A percentile compares a stretch with the other conserved stretches of the same genome.
These are phyloP conservation scores for Salix caprea DNA, from an alignment of 345 rosid genomes.

Conservation along the genomic window DNA sequence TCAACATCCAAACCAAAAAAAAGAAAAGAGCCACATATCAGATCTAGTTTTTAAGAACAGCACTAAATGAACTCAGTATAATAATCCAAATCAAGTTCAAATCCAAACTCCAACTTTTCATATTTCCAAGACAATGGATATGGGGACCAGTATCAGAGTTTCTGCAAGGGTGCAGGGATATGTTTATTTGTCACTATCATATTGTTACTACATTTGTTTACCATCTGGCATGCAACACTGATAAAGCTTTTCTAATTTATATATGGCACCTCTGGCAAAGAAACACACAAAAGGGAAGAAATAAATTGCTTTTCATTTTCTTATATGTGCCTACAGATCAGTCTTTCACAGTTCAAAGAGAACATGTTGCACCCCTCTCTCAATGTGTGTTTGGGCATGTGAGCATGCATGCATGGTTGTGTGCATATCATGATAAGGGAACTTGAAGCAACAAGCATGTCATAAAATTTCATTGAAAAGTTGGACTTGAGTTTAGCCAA, in stretches of 20 bases:
- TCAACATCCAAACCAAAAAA: background rate
- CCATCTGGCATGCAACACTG: background rate
- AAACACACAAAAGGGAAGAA: background rate
- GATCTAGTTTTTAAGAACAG: background rate
- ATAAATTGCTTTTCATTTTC: background rate
- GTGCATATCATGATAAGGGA: background rate
- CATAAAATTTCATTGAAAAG: background rate
- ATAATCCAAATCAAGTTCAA: background rate
- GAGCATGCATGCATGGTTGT: background rate
- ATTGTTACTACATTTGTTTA: background rate
- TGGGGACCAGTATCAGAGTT: background rate
- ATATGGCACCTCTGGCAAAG: background rate
- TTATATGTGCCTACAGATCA: background rate
- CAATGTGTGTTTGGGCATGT: background rate
- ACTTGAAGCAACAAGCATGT: background rate
- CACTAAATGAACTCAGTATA: background rate
- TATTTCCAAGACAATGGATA: background rate
- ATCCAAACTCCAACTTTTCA: background rate
- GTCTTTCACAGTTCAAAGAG: background rate
- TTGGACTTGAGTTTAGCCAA: background rate
- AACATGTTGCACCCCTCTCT: background rate
- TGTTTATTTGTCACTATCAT: background rate
- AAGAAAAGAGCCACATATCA: background rate
- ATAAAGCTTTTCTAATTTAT: background rate
- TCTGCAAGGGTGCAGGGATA: background rate